Conservation (phyloP, 805 yeast genomes). For the Metschnikowia proteae region DNA sequence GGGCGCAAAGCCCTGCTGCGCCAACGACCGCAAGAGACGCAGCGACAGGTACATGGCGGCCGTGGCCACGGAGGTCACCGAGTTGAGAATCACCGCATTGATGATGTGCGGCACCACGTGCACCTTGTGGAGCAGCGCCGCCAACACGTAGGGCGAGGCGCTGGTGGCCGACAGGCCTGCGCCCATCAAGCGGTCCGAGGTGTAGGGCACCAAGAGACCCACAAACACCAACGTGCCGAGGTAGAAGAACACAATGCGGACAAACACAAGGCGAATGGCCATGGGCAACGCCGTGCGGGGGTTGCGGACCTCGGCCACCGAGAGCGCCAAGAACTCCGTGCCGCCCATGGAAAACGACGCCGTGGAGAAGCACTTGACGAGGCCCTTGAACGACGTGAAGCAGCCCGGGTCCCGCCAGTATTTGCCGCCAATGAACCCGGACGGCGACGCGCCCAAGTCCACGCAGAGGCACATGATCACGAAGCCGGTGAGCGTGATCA, state of each 20-base stretch:
- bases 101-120: constrained; percentile 29
- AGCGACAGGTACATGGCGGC: constrained; percentile 30
- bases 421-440: constrained; percentile 38
- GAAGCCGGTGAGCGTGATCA: constrained; percentile 37
- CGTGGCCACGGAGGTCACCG: constrained; percentile 30
- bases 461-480: constrained; percentile 39
- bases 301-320: constrained; percentile 37
- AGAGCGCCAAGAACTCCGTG: constrained; percentile 38
- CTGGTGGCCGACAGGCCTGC: constrained; percentile 27
- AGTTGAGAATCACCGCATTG: constrained; percentile 30
- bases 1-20: constrained; percentile 28
- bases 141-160: constrained; percentile 29
- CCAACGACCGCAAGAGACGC: constrained; percentile 25
- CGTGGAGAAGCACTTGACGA: constrained; percentile 37
- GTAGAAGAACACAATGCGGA: constrained; percentile 36
- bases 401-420: constrained; percentile 42
- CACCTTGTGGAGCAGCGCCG: constrained; percentile 26
- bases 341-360: constrained; percentile 42
- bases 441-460: constrained; percentile 31
- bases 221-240: constrained; percentile 37
- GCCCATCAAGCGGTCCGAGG: constrained; percentile 33
- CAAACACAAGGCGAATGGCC: constrained; percentile 39
- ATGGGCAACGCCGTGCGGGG: constrained; percentile 39
- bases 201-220: constrained; percentile 39
- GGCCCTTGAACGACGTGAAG: constrained; percentile 37